Evolutionary conservation across 2,329 filamentous ascomycete species (phyloP), one percentile per base, ranked within the genome.

Genomic region (Trichoderma cornu-damae): DNA sequence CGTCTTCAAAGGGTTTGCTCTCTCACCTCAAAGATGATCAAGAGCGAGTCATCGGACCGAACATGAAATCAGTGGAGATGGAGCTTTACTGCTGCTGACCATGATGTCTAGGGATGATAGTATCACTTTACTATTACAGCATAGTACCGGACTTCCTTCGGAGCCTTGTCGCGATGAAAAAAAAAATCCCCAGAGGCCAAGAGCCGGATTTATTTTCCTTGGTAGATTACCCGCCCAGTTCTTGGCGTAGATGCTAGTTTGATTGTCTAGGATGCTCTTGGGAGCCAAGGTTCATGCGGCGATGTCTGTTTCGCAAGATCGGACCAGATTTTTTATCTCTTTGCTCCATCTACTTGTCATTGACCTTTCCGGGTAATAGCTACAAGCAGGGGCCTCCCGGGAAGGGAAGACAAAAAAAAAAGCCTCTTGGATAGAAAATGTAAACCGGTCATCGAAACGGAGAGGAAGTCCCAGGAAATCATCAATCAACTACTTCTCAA

Each of bases 71-170:
- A n/a, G 20, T 8, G 37, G 49, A 42, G 49, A 43, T 16, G 12
- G 38, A 24, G 20, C n/a, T 28, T 43, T 9, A 20, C n/a, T n/a
- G 22, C 5, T 43, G 18, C 18, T 28, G 37, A 50, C 47, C 22
- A 24, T 3, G 14, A 26, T 38, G 32, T 50, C 16, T 35, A 9
- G 47, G 18, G 14, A 50, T 38, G 32, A 50, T 16, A 35, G 4
- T 18, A 37, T 50, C 34, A 26, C 32, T 50, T 50, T 50, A 50
- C 47, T 8, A 14, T 50, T 50, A 16, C 26, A 50, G 47, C 14
- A 50, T 50, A 37, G 47, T 35, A 50, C 5, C 47, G 47, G 47
- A 22, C 47, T 50, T 50, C 47, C 47, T 50, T 50, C 47, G 47
- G 47, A 35, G 32, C n/a, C 32, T 50, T 37, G 20, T 24, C 14